A percentile compares a stretch with the other conserved stretches of the same genome.
These are phyloP conservation scores for Jatropha podagrica DNA, from an alignment of 441 rosid species.

Conservation along the genomic window DNA sequence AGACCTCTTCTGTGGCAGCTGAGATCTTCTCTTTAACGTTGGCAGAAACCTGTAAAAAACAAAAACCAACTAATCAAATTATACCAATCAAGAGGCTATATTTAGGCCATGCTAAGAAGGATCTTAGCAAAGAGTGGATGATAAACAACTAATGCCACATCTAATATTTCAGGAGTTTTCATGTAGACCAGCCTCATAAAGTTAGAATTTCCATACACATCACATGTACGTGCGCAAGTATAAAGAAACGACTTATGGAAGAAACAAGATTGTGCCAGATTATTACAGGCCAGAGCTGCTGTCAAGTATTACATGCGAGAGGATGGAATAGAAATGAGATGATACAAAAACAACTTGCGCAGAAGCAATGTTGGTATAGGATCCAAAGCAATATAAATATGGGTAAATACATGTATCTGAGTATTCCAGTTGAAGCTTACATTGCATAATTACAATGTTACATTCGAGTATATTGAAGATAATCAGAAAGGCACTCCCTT, in stretches of 20 bases:
- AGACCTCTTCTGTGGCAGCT: constrained; percentile 88
- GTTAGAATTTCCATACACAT: neutral
- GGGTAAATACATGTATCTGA: neutral
- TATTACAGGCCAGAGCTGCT: neutral
- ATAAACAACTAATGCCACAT: neutral
- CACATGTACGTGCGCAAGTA: neutral
- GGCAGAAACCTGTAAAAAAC: constrained; percentile 63
- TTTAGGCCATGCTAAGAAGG: neutral
- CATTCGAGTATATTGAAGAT: neutral
- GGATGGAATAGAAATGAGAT: neutral
- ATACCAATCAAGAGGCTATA: neutral
- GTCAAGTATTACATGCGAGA: neutral
- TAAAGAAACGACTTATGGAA: neutral
- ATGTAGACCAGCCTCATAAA: neutral
- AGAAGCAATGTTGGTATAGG: constrained; percentile 3
- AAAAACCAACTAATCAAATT: neutral
- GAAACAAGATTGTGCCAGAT: neutral
- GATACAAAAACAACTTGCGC: neutral
- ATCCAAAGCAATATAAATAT: neutral
- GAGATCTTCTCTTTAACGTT: constrained; percentile 75
- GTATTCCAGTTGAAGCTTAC: neutral
- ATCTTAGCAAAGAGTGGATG: neutral
- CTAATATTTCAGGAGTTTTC: neutral
- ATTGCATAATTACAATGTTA: neutral
- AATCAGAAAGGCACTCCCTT: neutral